These are phyloP conservation scores for Samsoniella hepiali DNA, from an alignment of 2,329 filamentous ascomycete species.

Conservation along the genomic window DNA sequence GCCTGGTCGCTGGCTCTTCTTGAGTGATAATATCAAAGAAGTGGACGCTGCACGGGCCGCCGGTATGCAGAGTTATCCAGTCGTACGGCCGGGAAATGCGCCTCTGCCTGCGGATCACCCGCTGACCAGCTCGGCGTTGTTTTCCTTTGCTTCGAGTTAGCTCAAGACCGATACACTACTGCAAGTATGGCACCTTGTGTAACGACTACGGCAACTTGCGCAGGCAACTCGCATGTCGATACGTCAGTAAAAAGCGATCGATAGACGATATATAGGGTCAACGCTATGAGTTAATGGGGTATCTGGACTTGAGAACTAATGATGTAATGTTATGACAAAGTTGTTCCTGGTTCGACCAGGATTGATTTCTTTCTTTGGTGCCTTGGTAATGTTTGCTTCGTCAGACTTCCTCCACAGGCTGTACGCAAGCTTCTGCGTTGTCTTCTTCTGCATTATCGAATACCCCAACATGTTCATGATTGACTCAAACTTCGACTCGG, in stretches of 20 bases:
- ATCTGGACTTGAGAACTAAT: constrained; percentile 7
- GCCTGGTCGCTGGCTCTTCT: constrained; percentile 63
- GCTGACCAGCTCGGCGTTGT: constrained; percentile 33
- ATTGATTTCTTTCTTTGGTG: constrained; percentile 69
- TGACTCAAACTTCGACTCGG: constrained; percentile 61
- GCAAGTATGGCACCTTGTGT: too few relatives aligned
- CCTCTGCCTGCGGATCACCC: constrained; percentile 51
- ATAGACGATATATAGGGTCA: background rate
- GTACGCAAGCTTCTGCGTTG: constrained; percentile 81
- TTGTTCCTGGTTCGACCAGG: constrained; percentile 80
- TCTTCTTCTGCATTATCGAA: constrained; percentile 60
- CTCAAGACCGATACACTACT: background rate
- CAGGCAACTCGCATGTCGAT: background rate
- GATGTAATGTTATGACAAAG: constrained; percentile 72
- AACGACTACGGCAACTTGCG: background rate
- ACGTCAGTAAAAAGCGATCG: background rate
- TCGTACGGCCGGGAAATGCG: constrained; percentile 68
- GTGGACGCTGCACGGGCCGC: constrained; percentile 59
- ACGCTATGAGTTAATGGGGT: background rate
- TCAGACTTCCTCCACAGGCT: constrained; percentile 69
- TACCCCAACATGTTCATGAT: constrained; percentile 83
- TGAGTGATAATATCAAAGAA: constrained; percentile 75
- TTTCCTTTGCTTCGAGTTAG: constrained; percentile 8
- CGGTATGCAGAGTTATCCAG: constrained; percentile 61
- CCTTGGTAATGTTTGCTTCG: background rate